Evolutionary conservation across 176 grass and related monocot genomes (phyloP).

Genomic region (Oryza punctata): DNA sequence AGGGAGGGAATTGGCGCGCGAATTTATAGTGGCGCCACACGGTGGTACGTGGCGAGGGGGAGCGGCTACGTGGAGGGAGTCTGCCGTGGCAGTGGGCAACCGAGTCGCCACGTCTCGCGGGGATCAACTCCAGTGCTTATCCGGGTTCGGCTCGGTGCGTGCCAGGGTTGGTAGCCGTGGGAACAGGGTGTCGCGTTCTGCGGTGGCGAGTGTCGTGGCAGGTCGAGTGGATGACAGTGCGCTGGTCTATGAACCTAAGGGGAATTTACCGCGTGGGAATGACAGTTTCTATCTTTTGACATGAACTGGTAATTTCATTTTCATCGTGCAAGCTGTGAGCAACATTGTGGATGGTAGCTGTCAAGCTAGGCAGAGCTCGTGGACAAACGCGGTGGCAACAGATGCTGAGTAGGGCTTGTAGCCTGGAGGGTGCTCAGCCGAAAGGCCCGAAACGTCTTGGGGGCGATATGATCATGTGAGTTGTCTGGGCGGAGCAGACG

Average conservation of each 20-base stretch:
- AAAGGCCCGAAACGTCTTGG: too few relatives aligned
- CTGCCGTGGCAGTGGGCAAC: neutral
- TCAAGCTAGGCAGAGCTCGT: too few relatives aligned
- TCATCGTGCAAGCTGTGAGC: neutral
- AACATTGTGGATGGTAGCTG: too few relatives aligned
- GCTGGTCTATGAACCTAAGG: neutral
- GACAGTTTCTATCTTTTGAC: neutral
- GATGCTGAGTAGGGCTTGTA: too few relatives aligned
- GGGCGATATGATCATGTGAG: too few relatives aligned
- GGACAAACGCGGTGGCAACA: too few relatives aligned
- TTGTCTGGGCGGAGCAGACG: too few relatives aligned
- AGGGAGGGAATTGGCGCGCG: neutral
- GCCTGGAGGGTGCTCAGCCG: too few relatives aligned
- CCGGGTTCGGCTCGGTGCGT: slow-evolving; percentile 7
- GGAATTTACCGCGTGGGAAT: neutral
- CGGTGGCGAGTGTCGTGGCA: neutral
- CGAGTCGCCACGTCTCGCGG: slow-evolving; percentile 47
- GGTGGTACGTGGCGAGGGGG: slow-evolving; percentile 21
- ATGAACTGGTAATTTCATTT: neutral
- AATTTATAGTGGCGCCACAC: slow-evolving; percentile 13
- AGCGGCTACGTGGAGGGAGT: slow-evolving; percentile 38
- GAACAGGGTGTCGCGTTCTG: neutral
- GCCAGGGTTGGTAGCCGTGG: slow-evolving; percentile 5
- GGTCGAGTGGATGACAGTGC: neutral
- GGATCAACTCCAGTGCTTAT: slow-evolving; percentile 20